A percentile compares a stretch with the other conserved stretches of the same genome.
Conservation (phyloP, 2,329 filamentous ascomycete genomes). For the Fusarium floridanum region DNA sequence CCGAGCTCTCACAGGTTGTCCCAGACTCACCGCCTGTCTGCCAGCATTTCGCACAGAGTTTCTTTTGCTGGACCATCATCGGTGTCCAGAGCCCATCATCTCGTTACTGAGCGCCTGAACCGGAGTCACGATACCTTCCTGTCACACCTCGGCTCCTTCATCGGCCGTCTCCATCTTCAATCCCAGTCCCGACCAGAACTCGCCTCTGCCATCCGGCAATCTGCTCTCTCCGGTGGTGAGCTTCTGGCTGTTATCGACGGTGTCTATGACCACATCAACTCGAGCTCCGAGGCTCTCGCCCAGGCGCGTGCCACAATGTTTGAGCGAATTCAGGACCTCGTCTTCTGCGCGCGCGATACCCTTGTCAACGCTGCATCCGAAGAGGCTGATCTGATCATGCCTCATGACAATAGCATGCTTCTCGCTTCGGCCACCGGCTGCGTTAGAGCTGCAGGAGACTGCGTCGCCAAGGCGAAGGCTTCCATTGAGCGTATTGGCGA, state of each 20-base stretch:
- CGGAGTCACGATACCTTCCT: slow-evolving; percentile 88
- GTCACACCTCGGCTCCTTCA: slow-evolving; percentile 91
- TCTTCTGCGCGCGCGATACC: slow-evolving; percentile 84
- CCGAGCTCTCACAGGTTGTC: slow-evolving; percentile 52
- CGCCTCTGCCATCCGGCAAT: slow-evolving; percentile 83
- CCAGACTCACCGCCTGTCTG: slow-evolving; percentile 62
- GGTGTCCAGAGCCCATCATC: slow-evolving; percentile 73
- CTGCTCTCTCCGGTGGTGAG: slow-evolving; percentile 83
- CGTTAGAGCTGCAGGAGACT: slow-evolving; percentile 91
- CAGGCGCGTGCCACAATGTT: slow-evolving; percentile 82
- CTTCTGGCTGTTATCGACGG: slow-evolving; percentile 85
- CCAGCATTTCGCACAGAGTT: slow-evolving; percentile 77
- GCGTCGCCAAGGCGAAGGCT: slow-evolving; percentile 86
- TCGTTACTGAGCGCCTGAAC: slow-evolving; percentile 87
- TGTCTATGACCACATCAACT: slow-evolving; percentile 82
- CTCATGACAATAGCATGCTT: slow-evolving; percentile 81
- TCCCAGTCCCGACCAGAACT: slow-evolving; percentile 91
- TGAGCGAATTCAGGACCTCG: slow-evolving; percentile 82
- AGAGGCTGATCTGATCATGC: slow-evolving; percentile 83
- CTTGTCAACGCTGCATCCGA: slow-evolving; percentile 77
- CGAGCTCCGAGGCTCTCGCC: slow-evolving; percentile 75
- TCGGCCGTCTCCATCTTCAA: slow-evolving; percentile 89
- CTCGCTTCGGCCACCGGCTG: slow-evolving; percentile 86
- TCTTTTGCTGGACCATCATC: slow-evolving; percentile 79
- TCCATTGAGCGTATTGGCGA: slow-evolving; percentile 91